A percentile compares a stretch with the other conserved stretches of the same genome.
phyloP scores from a whole-genome alignment of 1,284 basidiomycete species.

The Cronartium quercuum region DNA sequence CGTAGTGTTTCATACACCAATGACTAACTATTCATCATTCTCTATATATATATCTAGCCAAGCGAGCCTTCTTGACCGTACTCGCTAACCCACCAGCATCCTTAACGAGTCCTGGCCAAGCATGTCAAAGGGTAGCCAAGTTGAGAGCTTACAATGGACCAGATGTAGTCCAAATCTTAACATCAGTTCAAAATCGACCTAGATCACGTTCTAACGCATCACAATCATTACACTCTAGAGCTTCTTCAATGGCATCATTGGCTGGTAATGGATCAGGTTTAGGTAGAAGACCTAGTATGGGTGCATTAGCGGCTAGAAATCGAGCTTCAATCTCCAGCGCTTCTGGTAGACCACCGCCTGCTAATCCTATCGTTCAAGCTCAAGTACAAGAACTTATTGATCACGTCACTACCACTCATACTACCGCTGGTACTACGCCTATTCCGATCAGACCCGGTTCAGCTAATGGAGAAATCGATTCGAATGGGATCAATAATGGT shows the following conservation, averaged over 20 bases:
- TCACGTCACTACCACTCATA: neutral
- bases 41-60: conserved; percentile 56
- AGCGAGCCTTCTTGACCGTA: conserved; percentile 85
- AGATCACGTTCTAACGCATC: conserved; percentile 46
- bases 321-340: conserved; percentile 23
- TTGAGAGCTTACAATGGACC: conserved; percentile 89
- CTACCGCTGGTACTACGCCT: neutral
- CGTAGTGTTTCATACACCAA: conserved; percentile 34
- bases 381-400: conserved; percentile 24
- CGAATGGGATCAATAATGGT: neutral
- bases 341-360: neutral
- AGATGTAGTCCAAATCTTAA: conserved; percentile 83
- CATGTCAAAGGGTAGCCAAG: conserved; percentile 51
- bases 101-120: conserved; percentile 58
- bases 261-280: neutral
- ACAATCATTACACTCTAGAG: conserved; percentile 36
- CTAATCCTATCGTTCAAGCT: conserved; percentile 4
- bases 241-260: conserved; percentile 18
- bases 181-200: conserved; percentile 64
- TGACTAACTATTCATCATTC: neutral
- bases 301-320: conserved; percentile 25
- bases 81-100: conserved; percentile 72
- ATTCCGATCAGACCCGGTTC: neutral
- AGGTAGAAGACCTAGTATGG: conserved; percentile 36
- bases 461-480: neutral